Evolutionary conservation across 495 filamentous ascomycete genomes (phyloP), one percentile per base, ranked within the genome.

Genomic region (Penicillium diatomitis): DNA sequence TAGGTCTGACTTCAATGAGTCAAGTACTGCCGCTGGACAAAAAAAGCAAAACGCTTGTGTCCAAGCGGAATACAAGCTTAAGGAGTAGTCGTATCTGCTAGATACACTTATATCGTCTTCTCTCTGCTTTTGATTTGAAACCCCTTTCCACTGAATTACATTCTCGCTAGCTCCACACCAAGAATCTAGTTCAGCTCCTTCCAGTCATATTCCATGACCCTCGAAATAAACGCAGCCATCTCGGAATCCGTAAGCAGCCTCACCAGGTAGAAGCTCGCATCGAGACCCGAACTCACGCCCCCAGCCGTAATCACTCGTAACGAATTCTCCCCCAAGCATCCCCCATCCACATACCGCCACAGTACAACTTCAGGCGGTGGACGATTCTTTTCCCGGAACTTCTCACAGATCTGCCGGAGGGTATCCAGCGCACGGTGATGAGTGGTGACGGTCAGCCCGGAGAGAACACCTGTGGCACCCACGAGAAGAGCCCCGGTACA

Each of bases 241-340:
- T 86, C 84, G 52, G 82, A 72, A 8, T 73, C 77, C 20, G 87
- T 82, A 62, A 90, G 68, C 46, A 81, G 80, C 66, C 79, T 83
- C 42, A 91, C 83, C 55, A 94, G 68, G 69, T 90, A 88, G 66
- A 90, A 67, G 49, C 79, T 69, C 12, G 86, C 88, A 72, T 94
- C 88, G 32, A 91, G 66, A 51, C 88, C 88, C 61, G 82, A 80
- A 52, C 81, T 83, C 45, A 88, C 71, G 42, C 87, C 88, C 46
- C 87, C 86, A 61, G 74, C 76, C 33, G 87, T 91, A 52, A 94
- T 78, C 39, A 94, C 76, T 52, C 83, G 75, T 60, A 90, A 75
- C 11, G 85, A 82, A 58, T 80, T 79, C 31, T 86, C 73, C 32
- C 76, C 74, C 71, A 88, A 71, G 8, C 37, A 37, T 49, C 77